phyloP scores from a whole-genome alignment of 1,139 yeast species.

The Geotrichum bryndzae region DNA sequence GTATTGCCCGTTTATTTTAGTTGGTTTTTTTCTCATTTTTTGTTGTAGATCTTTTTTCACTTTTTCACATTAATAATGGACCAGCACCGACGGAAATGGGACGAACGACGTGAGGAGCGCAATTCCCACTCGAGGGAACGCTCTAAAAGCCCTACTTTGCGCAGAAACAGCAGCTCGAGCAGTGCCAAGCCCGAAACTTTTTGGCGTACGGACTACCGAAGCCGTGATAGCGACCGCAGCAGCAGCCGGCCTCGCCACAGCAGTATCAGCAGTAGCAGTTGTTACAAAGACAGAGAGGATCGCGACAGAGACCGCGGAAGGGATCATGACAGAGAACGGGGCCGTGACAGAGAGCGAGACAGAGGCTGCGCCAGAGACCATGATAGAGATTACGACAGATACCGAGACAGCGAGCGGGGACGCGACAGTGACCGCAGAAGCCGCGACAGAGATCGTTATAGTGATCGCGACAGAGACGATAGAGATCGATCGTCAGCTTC shows the following conservation, averaged over 20 bases:
- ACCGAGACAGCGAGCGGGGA: constrained; percentile 11
- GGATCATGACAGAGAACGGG: constrained; percentile 4
- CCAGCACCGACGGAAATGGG: constrained; percentile 14
- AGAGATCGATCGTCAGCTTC: not conserved
- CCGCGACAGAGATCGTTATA: constrained; percentile 1
- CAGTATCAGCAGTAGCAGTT: not conserved
- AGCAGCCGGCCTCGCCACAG: constrained; percentile 8
- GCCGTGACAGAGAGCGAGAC: constrained; percentile 13
- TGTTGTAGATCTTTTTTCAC: not conserved
- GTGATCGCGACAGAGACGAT: constrained; percentile 3
- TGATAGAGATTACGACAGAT: constrained; percentile 17
- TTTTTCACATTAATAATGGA: constrained; percentile 6
- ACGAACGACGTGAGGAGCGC: constrained; percentile 12
- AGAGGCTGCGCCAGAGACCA: constrained; percentile 11
- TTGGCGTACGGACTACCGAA: not conserved
- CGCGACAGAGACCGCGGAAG: constrained; percentile 6
- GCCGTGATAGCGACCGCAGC: constrained; percentile 2
- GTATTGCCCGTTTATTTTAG: not conserved
- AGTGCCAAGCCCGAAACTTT: not conserved
- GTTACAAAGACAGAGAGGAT: constrained; percentile 11
- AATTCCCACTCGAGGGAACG: constrained; percentile 4
- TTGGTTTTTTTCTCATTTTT: not conserved
- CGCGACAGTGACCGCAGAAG: constrained; percentile 11
- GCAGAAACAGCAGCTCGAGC: not conserved
- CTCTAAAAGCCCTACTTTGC: constrained; percentile 5